Evolutionary conservation across 345 rosid species (phyloP).

Genomic region (Brassica cretica): DNA sequence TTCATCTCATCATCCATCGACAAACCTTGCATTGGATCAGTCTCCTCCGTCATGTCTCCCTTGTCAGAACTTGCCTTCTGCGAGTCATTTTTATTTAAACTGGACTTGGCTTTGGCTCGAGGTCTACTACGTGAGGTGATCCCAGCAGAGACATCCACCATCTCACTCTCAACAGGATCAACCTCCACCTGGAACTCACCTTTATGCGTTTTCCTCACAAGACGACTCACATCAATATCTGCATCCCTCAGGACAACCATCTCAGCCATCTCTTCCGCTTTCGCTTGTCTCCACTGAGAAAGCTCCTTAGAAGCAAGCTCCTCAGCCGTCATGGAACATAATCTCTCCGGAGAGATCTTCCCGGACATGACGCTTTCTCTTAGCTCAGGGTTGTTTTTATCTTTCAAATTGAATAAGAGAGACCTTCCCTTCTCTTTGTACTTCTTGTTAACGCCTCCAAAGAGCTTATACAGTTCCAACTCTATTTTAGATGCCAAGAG

Average conservation of each 20-base stretch:
- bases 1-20: slow-evolving; percentile 84
- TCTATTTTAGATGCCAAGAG: slow-evolving; percentile 71
- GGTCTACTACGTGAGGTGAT: slow-evolving; percentile 39
- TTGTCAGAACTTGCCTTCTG: slow-evolving; percentile 43
- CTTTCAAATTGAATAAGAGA: slow-evolving; percentile 86
- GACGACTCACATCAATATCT: slow-evolving; percentile 70
- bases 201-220: slow-evolving; percentile 96
- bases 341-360: slow-evolving; percentile 65
- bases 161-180: slow-evolving; percentile 56
- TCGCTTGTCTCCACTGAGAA: slow-evolving; percentile 94
- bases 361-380: slow-evolving; percentile 82
- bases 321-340: slow-evolving; percentile 94
- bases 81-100: slow-evolving; percentile 38
- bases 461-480: slow-evolving; percentile 75
- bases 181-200: slow-evolving; percentile 93
- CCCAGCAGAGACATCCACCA: slow-evolving; percentile 67
- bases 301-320: slow-evolving; percentile 98
- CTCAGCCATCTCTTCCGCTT: slow-evolving; percentile 92
- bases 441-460: slow-evolving; percentile 95
- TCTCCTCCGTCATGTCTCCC: slow-evolving; percentile 49
- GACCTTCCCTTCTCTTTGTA: slow-evolving; percentile 95
- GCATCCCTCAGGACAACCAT: slow-evolving; percentile 86
- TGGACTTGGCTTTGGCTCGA: slow-evolving; percentile 32
- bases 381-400: slow-evolving; percentile 87
- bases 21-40: slow-evolving; percentile 48